Evolutionary conservation across 805 yeast species (phyloP).

Genomic region (Wickerhamomyces subpelliculosus): DNA sequence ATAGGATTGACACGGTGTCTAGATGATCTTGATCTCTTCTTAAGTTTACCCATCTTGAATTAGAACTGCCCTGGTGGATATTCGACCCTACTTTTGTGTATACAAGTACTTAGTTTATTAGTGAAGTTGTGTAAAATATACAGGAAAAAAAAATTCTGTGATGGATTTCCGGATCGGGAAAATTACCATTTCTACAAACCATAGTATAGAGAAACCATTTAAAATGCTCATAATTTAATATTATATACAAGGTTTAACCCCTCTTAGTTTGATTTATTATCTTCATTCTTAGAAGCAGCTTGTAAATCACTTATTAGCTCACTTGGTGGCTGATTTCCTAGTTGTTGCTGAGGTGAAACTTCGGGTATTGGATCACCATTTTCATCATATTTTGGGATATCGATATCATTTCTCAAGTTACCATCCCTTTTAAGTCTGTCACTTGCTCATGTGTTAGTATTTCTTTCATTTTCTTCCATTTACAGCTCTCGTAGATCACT

Average conservation of each 20-base stretch:
- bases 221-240: no score
- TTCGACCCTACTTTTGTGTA: background rate
- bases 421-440: slow-evolving; percentile 65
- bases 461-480: background rate
- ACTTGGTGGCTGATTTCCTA: background rate
- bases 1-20: slow-evolving; percentile 30
- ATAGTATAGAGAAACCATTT: no score
- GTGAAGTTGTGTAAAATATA: background rate
- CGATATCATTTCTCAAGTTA: slow-evolving; percentile 51
- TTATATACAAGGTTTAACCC: background rate
- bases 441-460: slow-evolving; percentile 22
- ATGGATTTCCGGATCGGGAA: background rate
- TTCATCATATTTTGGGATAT: slow-evolving; percentile 45
- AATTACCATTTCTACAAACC: background rate
- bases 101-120: background rate
- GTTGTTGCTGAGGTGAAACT: slow-evolving; percentile 16
- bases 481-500: slow-evolving; percentile 24
- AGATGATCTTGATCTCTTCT: slow-evolving; percentile 54
- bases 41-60: slow-evolving; percentile 62
- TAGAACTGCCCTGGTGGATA: background rate
- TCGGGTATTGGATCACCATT: slow-evolving; percentile 32
- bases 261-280: no score
- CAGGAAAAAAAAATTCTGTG: background rate
- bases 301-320: background rate
- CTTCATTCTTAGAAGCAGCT: background rate